Evolutionary conservation across 1,139 yeast species (phyloP).

Genomic region (Arxiozyma telluris): DNA sequence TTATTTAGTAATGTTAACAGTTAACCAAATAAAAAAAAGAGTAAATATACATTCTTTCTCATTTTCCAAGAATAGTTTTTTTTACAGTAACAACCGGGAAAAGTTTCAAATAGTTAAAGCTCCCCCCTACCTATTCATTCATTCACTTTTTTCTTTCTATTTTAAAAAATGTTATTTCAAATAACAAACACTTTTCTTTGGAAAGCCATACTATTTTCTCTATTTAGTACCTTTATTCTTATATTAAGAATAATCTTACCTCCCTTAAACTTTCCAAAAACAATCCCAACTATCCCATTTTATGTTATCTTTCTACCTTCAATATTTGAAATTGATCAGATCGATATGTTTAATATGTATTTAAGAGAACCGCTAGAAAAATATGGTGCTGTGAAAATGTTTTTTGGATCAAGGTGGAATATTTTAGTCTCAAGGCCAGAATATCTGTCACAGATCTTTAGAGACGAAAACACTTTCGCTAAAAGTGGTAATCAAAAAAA

Average conservation of each 20-base stretch:
- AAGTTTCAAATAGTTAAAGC: background rate
- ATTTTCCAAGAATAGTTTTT: no score
- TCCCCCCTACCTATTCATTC: no score
- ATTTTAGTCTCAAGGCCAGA: slow-evolving; percentile 45
- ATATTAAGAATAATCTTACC: slow-evolving; percentile 26
- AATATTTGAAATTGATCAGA: slow-evolving; percentile 41
- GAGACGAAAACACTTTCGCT: slow-evolving; percentile 42
- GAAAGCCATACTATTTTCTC: background rate
- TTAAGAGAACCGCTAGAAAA: slow-evolving; percentile 37
- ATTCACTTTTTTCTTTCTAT: background rate
- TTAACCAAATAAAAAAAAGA: no score
- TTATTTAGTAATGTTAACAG: no score
- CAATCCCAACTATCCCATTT: slow-evolving; percentile 55
- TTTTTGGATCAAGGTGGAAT: slow-evolving; percentile 59
- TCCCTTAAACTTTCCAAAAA: slow-evolving; percentile 33
- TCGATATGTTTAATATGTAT: slow-evolving; percentile 38
- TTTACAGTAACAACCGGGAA: background rate
- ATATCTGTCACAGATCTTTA: slow-evolving; percentile 39
- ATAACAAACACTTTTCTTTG: background rate
- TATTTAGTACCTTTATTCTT: background rate
- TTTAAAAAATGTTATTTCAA: background rate
- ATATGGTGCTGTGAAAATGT: slow-evolving; percentile 52
- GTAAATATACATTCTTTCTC: background rate
- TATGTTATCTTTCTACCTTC: slow-evolving; percentile 48
- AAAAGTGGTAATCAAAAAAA: slow-evolving; percentile 56